Base-by-base conservation (phyloP, 78 protist species). In the Isochrysis galbana region DNA sequence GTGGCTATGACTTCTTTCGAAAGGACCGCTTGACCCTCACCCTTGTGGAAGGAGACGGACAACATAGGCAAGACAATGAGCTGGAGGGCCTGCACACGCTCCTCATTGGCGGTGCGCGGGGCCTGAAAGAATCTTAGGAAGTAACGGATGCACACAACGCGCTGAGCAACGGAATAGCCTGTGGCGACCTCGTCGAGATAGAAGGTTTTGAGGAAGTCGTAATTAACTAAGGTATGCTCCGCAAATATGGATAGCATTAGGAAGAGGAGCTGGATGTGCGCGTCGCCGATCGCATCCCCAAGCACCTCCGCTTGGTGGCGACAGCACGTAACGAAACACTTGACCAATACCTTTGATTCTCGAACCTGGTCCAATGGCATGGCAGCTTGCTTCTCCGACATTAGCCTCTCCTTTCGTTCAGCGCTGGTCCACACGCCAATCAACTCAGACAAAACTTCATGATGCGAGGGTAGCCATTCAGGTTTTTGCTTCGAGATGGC, bases 81-180 rank as follows among this genome's bases (percentile, higher is more conserved):
- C 94, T 96, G 97, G 51, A 97, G 96, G 21, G 96, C 96, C 45
- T 93, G 93, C 39, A 95, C 97, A 51, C 94, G 95, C 34, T 94
- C 96, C 22, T 84, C 82, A 22, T 51, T n/a, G 23, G 55, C 83
- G 2, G 83, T 14, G 26, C 22, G 1, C 91, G 39, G 1, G 2
- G 34, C 86, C 95, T 39, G 82, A 92, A 91, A 89, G 44, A 94
- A 93, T 36, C 32, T 38, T 29, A 95, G 39, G 83, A 95, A 96
- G 17, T 77, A 26, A 46, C 84, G 84, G 47, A 77, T 2, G 84
- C 44, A 39, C 19, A 46, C 29, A 47, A 93, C 51, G 87, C 93
- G 93, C 44, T 93, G 95, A 21, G 47, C 93, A 25, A 78, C 42
- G 0, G 95, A 26, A 77, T 94, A 94, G 3, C 10, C 0, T 42